A percentile compares a stretch with the other conserved stretches of the same genome.
These are phyloP conservation scores for Deakozyma indianensis DNA, from an alignment of 805 yeast species.

Conservation along the genomic window DNA sequence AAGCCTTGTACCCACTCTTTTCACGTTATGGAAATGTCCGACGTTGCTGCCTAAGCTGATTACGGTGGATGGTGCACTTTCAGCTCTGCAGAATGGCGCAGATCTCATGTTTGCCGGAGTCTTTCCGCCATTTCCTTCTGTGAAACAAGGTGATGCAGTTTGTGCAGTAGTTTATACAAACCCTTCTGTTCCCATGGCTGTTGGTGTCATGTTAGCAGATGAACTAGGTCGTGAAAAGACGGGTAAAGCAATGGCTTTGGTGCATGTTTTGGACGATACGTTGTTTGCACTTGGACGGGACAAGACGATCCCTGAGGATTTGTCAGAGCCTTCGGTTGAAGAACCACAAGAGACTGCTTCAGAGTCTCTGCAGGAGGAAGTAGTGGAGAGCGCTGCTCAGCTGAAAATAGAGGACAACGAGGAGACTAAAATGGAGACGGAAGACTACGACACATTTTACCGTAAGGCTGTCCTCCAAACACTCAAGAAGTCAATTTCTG, in stretches of 20 bases:
- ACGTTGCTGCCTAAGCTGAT: constrained; percentile 47
- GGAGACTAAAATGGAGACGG: constrained; percentile 8
- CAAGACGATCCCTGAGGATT: constrained; percentile 28
- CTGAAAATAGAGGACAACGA: constrained; percentile 5
- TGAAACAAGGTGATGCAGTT: constrained; percentile 43
- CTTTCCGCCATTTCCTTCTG: constrained; percentile 42
- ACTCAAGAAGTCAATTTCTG: constrained; percentile 3
- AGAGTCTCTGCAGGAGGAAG: constrained; percentile 1
- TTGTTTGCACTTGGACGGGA: constrained; percentile 37
- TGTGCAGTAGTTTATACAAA: constrained; percentile 7
- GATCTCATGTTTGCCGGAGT: constrained; percentile 31
- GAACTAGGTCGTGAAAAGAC: constrained; percentile 37
- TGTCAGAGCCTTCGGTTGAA: constrained; percentile 10
- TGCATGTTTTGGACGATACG: constrained; percentile 58
- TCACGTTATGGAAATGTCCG: constrained; percentile 58
- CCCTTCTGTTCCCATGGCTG: constrained; percentile 58
- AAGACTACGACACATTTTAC: constrained; percentile 5
- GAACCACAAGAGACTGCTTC: constrained; percentile 11
- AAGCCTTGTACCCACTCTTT: constrained; percentile 47
- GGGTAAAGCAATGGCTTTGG: constrained; percentile 67
- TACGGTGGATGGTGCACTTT: constrained; percentile 65
- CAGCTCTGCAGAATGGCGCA: constrained; percentile 63
- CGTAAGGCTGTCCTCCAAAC: constrained; percentile 1
- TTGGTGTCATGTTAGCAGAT: constrained; percentile 42
- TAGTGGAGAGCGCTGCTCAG: constrained; percentile 6